Base-by-base conservation (phyloP, 164 flowering plant genomes). In the Amborella trichopoda region DNA sequence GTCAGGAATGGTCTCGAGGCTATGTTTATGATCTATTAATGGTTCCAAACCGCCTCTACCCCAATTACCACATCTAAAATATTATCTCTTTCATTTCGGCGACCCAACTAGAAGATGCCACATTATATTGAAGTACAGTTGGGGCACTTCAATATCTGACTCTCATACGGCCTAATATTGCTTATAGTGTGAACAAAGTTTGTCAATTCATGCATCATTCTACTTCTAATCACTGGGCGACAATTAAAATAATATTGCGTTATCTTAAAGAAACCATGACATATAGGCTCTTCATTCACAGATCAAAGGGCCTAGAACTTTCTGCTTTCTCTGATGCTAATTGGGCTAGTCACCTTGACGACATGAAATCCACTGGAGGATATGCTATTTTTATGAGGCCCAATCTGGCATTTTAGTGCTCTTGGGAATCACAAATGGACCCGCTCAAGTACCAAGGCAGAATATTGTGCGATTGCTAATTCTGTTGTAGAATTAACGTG, bases 111-210 rank as follows among this genome's bases (percentile, higher is more conserved):
- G n/a, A n/a, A n/a, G 34, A 26, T 27, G 14, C 37, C 1, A 26
- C 17, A 4, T 2, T 16, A 26, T 46, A 46, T 27, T 0, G 8
- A 1, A 17, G 13, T 0, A 6, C 20, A 3, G 33, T 46, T 2
- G 1, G 34, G 5, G 33, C 34, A 17, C 20, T 46, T 6, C n/a
- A 46, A 46, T 46, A 46, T n/a, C 49, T 46, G 14, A 46, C 49
- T n/a, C 12, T 26, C 11, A 46, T 23, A 2, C 17, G 37, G 5
- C 21, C 23, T 17, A 26, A 46, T 6, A n/a, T 46, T 46, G 19
- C 49, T 3, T 46, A 20, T 26, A 6, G 5, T 4, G 36, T 46
- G 11, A 2, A 45, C 20, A 26, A 46, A 18, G 23, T 46, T 18
- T 19, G 34, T 16, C 34, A 46, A 4, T 16, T 26, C 20, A 46